These are phyloP conservation scores for Pleurozium schreberi DNA, from an alignment of 225 moss, liverwort and hornwort species.

Conservation along the genomic window DNA sequence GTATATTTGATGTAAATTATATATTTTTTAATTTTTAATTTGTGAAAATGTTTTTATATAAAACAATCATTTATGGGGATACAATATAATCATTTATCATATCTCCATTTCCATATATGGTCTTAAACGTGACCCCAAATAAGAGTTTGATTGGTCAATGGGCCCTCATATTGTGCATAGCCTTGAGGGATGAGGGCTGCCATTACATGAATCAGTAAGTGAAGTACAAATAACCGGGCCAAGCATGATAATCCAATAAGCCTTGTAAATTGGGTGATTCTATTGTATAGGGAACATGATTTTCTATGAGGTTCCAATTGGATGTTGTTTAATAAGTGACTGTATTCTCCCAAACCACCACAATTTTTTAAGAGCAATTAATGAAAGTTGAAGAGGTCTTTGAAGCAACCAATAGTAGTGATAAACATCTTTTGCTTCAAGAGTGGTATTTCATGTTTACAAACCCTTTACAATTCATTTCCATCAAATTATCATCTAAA, in stretches of 20 bases:
- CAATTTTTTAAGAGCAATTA: rapidly evolving
- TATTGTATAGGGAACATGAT: neutral
- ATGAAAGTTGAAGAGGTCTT: neutral
- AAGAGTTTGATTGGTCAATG: neutral
- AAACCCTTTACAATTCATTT: too few relatives aligned
- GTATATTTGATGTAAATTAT: neutral
- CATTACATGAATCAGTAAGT: rapidly evolving
- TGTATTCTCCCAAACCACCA: neutral
- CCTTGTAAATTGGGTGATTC: rapidly evolving
- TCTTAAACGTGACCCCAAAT: rapidly evolving
- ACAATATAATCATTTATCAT: too few relatives aligned
- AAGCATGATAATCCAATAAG: neutral
- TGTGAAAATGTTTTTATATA: neutral
- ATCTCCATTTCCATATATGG: too few relatives aligned
- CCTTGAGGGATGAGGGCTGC: rapidly evolving
- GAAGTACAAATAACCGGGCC: rapidly evolving
- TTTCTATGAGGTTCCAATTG: rapidly evolving
- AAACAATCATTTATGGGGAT: too few relatives aligned
- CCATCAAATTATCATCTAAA: too few relatives aligned
- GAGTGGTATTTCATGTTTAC: too few relatives aligned
- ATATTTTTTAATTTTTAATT: neutral
- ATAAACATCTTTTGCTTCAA: neutral
- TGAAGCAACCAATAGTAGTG: neutral
- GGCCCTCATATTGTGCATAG: rapidly evolving
- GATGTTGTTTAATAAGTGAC: rapidly evolving